A percentile compares a stretch with the other conserved stretches of the same genome.
Conservation (phyloP, 805 yeast genomes). For the Zygosaccharomyces bailii region DNA sequence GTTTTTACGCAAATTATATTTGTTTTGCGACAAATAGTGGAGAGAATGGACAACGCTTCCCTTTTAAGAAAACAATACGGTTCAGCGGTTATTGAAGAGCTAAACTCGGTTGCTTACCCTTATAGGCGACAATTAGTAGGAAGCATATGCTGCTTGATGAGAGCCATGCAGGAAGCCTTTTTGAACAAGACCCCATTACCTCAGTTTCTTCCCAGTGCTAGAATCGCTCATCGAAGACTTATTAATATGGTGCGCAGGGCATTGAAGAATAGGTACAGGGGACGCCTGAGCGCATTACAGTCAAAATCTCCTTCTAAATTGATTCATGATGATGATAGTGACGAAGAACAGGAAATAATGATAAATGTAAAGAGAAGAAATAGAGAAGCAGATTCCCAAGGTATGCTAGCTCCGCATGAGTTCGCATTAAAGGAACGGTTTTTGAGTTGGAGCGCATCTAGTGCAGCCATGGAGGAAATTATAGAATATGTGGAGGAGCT, state of each 20-base stretch:
- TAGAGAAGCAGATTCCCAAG: conserved; percentile 7
- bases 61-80: conserved; percentile 44
- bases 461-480: conserved; percentile 47
- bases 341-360: conserved; percentile 25
- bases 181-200: conserved; percentile 46
- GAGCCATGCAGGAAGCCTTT: conserved; percentile 45
- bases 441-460: conserved; percentile 51
- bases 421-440: conserved; percentile 38
- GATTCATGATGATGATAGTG: conserved; percentile 19
- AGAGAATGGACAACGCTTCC: conserved; percentile 46
- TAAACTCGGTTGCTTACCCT: conserved; percentile 39
- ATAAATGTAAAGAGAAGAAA: conserved; percentile 11
- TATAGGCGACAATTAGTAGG: conserved; percentile 47
- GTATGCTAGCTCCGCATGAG: conserved; percentile 25
- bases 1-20: conserved; percentile 45
- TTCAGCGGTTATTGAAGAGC: conserved; percentile 45
- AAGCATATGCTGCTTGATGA: conserved; percentile 38
- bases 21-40: conserved; percentile 44
- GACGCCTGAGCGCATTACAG: conserved; percentile 11
- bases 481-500: conserved; percentile 49
- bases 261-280: conserved; percentile 29
- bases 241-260: conserved; percentile 43
- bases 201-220: conserved; percentile 48
- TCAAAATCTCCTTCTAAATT: conserved; percentile 13
- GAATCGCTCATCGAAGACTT: conserved; percentile 46